phyloP scores from a whole-genome alignment of 306 rosid species.

The Fagus crenata region DNA sequence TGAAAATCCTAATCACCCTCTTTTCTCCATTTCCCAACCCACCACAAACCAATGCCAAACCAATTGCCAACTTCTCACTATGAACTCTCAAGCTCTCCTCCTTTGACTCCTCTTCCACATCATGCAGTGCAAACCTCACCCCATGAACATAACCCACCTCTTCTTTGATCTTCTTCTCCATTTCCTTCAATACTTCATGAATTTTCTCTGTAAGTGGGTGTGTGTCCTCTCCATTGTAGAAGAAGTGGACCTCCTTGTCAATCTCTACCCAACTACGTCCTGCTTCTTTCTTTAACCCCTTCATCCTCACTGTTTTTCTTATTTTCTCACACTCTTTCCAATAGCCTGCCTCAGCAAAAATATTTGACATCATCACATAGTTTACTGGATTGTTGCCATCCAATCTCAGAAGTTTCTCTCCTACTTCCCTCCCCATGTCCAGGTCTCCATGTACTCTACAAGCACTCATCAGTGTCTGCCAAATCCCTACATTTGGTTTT shows the following conservation, averaged over 20 bases:
- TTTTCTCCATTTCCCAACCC: constrained; percentile 30
- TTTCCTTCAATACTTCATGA: constrained; percentile 44
- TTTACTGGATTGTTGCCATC: constrained; percentile 53
- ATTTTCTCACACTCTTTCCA: constrained; percentile 64
- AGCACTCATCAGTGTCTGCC: constrained; percentile 61
- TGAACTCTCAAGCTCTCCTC: constrained; percentile 64
- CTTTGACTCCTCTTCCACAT: constrained; percentile 66
- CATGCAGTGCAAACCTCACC: constrained; percentile 50
- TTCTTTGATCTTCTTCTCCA: constrained; percentile 57
- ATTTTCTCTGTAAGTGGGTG: constrained; percentile 53
- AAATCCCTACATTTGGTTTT: constrained; percentile 58
- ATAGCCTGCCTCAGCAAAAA: constrained; percentile 55
- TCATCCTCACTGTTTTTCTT: constrained; percentile 45
- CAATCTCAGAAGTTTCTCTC: constrained; percentile 47
- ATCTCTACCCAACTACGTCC: constrained; percentile 74
- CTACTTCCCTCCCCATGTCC: constrained; percentile 54
- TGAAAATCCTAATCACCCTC: constrained; percentile 47
- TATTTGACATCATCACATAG: constrained; percentile 63
- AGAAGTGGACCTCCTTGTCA: constrained; percentile 55
- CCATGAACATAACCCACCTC: constrained; percentile 51
- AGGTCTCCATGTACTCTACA: constrained; percentile 62
- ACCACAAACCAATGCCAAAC: constrained; percentile 51
- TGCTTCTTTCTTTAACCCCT: constrained; percentile 58
- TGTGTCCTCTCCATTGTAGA: constrained; percentile 50
- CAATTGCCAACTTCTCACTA: constrained; percentile 71